Evolutionary conservation across 2,329 filamentous ascomycete genomes (phyloP), one percentile per base, ranked within the genome.

Genomic region (Xylariaceae sp.): DNA sequence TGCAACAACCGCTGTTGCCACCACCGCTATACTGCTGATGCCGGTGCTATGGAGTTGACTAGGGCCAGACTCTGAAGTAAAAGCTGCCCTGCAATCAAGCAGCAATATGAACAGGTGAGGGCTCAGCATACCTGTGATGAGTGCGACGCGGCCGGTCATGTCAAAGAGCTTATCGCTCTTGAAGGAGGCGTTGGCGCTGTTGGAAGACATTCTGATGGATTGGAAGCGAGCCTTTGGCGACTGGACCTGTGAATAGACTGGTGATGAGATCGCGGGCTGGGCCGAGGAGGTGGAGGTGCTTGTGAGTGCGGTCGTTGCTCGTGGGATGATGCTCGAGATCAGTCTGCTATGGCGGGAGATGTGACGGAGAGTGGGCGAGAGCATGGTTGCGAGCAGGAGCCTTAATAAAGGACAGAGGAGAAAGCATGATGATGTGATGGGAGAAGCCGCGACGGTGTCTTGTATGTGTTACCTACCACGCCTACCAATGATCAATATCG

Each of bases 121-220:
- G n/a, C n/a, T n/a, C n/a, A n/a, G 38, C 52, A 21, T 36, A 61
- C 63, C 64, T 2, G 65, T 68, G 15, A 69, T 58, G 11, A 69
- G 60, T 23, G 65, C 65, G 1, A 68, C 62, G 31, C 57, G 60
- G 35, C 58, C 62, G 12, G 54, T 51, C 19, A 67, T 55, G 43
- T 66, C 51, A 36, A 67, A 68, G 19, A 68, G 57, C 33, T 46
- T 48, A 33, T 59, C 45, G 15, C 58, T 51, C 12, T 55, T 54
- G 39, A 66, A 57, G 29, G 42, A 19, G 13, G 43, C 46, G 37
- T 55, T 55, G 13, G 42, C 48, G 29, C 21, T 43, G 44, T 44
- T 51, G 32, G 49, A 52, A 31, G 44, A 31, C 48, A 51, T 52
- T 33, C 42, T 51, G 36, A 43, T 21, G 21, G 31, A 23, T 32